phyloP scores from a whole-genome alignment of 139 green algal genomes.

The Chlorella ohadii region DNA sequence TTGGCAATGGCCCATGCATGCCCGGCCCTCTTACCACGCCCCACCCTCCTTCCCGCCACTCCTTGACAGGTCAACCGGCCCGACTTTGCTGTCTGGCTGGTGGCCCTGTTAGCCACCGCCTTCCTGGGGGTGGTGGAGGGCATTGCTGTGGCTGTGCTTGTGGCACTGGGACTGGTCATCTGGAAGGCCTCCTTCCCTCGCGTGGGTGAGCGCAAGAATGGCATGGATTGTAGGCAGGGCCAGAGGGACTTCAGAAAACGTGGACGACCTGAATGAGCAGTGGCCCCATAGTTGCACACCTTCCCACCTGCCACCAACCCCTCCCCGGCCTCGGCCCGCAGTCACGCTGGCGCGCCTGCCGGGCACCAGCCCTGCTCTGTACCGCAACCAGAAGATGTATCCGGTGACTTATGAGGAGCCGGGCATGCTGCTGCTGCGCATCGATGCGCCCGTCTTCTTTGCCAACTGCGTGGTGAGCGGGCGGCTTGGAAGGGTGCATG shows the following conservation, averaged over 20 bases:
- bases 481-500: too few relatives aligned
- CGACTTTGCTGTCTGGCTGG: slow-evolving; percentile 37
- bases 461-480: slow-evolving; percentile 59
- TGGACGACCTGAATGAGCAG: too few relatives aligned
- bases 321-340: too few relatives aligned
- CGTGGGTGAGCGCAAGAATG: slow-evolving; percentile 3
- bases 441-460: slow-evolving; percentile 73
- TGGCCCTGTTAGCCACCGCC: slow-evolving; percentile 29
- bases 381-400: slow-evolving; percentile 34
- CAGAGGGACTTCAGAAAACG: too few relatives aligned
- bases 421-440: slow-evolving; percentile 70
- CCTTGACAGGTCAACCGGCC: slow-evolving; percentile 35
- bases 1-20: too few relatives aligned
- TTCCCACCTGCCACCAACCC: too few relatives aligned
- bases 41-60: too few relatives aligned
- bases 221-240: too few relatives aligned
- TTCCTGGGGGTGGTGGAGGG: slow-evolving; percentile 43
- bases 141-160: slow-evolving; percentile 28
- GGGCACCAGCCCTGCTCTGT: slow-evolving; percentile 10
- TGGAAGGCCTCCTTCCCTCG: slow-evolving; percentile 39
- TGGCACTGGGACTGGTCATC: slow-evolving; percentile 37
- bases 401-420: slow-evolving; percentile 9
- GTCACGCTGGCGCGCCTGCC: slow-evolving; percentile 28
- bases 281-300: too few relatives aligned
- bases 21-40: too few relatives aligned